Base-by-base conservation (phyloP, 1,284 basidiomycete species). In the Malassezia sp. region DNA sequence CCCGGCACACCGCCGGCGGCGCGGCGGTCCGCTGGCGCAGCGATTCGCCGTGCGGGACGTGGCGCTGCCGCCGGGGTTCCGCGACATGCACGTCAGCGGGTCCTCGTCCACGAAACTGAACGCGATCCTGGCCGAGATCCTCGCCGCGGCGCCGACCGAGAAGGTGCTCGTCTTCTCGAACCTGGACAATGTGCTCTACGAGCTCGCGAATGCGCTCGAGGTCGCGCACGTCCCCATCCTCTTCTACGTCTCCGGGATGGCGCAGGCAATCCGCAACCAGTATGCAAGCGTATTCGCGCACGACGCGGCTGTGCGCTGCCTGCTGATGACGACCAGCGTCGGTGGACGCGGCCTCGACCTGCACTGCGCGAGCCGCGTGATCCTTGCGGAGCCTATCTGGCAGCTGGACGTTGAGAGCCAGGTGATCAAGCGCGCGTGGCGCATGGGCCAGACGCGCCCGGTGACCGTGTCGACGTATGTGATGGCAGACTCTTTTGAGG, bases 391-490 rank as follows among this genome's bases (percentile, higher is more conserved):
- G 29, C 53, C 53, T 1, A 30, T 54, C 8, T 45, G 48, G 42
- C 48, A 50, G 17, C 22, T 21, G 10, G 53, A 55, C 10, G 14
- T 52, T 8, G 50, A 52, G 22, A 42, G 45, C 17, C 53, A 52
- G 33, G 50, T 38, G 12, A 21, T 55, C 14, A 55, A 52, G 30
- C 48, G 45, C 18, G 42, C 53, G 14, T 55, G 53, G 53, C 45
- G 53, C 14, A 38, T 46, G 27, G 53, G 53, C 5, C 53, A 55
- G 38, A 52, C 28, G 17, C 29, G 30, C 15, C 24, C 22, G 4
- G 53, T 55, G 3, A 12, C 28, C 5, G 49, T 52, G 4, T 38
- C 44, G 3, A 52, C 49, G 11, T 50, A 50, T 30, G 38, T 40
- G 6, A 50, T 50, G 42, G 26, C 22, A 11, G 17, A 44, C 21